Base-by-base conservation (phyloP, 139 green algal species). In the Chlamydomonas urium region DNA sequence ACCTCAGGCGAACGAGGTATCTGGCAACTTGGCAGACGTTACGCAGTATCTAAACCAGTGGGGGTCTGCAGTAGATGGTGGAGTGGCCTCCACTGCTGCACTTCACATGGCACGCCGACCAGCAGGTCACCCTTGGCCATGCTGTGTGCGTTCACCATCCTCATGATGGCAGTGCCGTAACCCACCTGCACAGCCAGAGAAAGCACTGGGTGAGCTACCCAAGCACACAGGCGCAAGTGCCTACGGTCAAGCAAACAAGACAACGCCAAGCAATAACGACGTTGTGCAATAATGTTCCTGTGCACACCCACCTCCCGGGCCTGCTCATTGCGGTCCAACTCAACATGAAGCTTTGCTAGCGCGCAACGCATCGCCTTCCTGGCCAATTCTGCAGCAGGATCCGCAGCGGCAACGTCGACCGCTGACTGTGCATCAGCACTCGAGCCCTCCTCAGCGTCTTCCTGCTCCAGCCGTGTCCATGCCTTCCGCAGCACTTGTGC, bases 111-210 rank as follows among this genome's bases (percentile, higher is more conserved):
- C 42, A 86, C 72, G 1, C 85, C 85, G 0, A 87, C 75, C 14
- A 90, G 37, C 32, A 90, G 38, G 37, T 90, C 85, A 1, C 69
- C 76, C 62, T 90, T 90, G 14, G 81, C 84, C 72, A 80, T 90
- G 17, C 19, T 28, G 4, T 65, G 50, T 23, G 71, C 74, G 1
- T 79, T 60, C 6, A 85, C 70, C 53, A 82, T 69, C 17, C 75
- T 72, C 47, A 81, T 79, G 61, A 86, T 62, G 3, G 60, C 75
- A 29, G 50, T 35, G 3, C 2, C 23, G 34, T 86, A 89, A 21
- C 71, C 78, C 2, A n/a, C n/a, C n/a, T n/a, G n/a, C n/a, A n/a
- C n/a, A n/a, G 36, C 71, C 68, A 85, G n/a, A n/a, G n/a, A n/a
- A n/a, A n/a, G n/a, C n/a, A n/a, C n/a, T n/a, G n/a, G n/a, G n/a